phyloP scores from a whole-genome alignment of 352 stramenopile species.

The Hyphochytrium catenoides region DNA sequence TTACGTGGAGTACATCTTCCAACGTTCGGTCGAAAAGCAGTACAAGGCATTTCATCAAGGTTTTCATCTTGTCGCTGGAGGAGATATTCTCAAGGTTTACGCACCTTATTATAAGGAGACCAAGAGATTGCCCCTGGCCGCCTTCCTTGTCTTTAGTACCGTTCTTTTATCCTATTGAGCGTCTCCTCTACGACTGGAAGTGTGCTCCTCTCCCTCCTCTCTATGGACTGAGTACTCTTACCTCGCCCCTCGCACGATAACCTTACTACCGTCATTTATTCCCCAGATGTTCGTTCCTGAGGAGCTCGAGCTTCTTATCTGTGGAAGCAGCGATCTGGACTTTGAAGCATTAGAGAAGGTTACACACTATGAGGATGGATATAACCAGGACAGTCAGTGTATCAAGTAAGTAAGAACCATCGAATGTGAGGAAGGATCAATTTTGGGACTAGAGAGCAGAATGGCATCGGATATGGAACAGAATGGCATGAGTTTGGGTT shows the following conservation, averaged over 20 bases:
- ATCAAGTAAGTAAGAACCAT: constrained; percentile 18
- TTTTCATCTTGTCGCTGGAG: constrained; percentile 43
- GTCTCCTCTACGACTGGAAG: too few relatives aligned
- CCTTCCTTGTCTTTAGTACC: too few relatives aligned
- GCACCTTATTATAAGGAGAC: too few relatives aligned
- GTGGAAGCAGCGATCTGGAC: constrained; percentile 35
- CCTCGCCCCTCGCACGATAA: too few relatives aligned
- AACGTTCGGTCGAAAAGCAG: constrained; percentile 24
- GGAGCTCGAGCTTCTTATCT: constrained; percentile 43
- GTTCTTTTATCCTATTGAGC: too few relatives aligned
- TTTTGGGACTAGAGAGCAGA: background rate
- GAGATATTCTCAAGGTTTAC: constrained; percentile 29
- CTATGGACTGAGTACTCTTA: too few relatives aligned
- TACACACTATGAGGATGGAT: constrained; percentile 46
- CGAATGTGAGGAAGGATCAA: background rate
- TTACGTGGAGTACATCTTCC: constrained; percentile 44
- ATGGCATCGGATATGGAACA: too few relatives aligned
- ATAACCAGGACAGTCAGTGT: constrained; percentile 25
- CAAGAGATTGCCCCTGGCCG: too few relatives aligned
- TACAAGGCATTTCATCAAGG: constrained; percentile 41
- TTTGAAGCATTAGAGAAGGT: constrained; percentile 42
- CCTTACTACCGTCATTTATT: too few relatives aligned
- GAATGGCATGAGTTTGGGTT: too few relatives aligned
- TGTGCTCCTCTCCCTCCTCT: too few relatives aligned
- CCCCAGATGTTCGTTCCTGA: constrained; percentile 56